Conservation (phyloP, 2,329 filamentous ascomycete genomes). For the Colletotrichum graminicola region DNA sequence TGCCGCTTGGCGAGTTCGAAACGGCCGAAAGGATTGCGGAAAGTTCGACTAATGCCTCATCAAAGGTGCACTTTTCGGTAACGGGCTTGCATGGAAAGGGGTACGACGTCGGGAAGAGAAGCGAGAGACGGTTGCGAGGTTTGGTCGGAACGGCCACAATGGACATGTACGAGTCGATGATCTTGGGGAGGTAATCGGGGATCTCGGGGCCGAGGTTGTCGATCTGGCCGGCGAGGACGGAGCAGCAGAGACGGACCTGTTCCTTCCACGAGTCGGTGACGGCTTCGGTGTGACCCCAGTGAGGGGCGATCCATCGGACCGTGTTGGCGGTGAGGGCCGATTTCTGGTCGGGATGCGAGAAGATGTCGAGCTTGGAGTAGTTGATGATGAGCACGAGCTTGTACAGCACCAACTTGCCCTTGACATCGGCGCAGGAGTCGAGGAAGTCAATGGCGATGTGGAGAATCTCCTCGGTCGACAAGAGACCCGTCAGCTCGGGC, state of each 20-base stretch:
- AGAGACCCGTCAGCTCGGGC: conserved; percentile 84
- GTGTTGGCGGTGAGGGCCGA: conserved; percentile 83
- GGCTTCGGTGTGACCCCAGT: conserved; percentile 84
- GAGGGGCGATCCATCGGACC: conserved; percentile 89
- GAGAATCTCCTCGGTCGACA: conserved; percentile 86
- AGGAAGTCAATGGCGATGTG: conserved; percentile 94
- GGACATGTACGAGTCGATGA: conserved; percentile 88
- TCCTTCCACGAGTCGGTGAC: conserved; percentile 90
- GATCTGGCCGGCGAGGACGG: conserved; percentile 88
- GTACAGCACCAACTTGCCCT: conserved; percentile 91
- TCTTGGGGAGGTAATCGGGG: conserved; percentile 89
- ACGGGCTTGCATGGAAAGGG: conserved; percentile 85
- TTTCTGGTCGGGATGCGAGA: conserved; percentile 81
- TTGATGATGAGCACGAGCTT: conserved; percentile 94
- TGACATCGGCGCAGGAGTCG: conserved; percentile 87
- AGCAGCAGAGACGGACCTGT: conserved; percentile 93
- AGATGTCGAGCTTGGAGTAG: conserved; percentile 85
- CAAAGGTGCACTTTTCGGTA: conserved; percentile 72
- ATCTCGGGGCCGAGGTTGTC: conserved; percentile 83
- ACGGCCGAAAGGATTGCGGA: conserved; percentile 88
- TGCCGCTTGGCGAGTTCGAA: conserved; percentile 78
- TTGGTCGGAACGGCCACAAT: conserved; percentile 70
- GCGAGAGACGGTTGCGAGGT: conserved; percentile 77
- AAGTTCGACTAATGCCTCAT: conserved; percentile 90
- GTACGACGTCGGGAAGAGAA: conserved; percentile 90